Base-by-base conservation (phyloP, 148 eudicot genomes). In the Selenicereus undatus region DNA sequence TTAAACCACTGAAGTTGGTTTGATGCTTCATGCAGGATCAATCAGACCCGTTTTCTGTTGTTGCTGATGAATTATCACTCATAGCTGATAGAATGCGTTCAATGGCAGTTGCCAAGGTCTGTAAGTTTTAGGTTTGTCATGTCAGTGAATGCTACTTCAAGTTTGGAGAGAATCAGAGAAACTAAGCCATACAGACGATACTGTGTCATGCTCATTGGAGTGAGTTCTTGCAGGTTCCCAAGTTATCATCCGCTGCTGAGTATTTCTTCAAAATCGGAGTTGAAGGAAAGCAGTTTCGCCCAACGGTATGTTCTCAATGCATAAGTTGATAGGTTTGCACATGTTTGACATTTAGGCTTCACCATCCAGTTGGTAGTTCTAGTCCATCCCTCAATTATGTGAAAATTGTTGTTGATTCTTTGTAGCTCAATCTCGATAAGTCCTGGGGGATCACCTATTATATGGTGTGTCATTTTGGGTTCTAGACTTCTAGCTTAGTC, bases 231-330 rank as follows among this genome's bases (percentile, higher is more conserved):
- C 83, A 93, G 97, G 97, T 95, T 68, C 98, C 98, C 56, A 91
- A 93, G 86, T 91, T 95, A 81, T 97, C 94, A 73, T 91, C 91
- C 73, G 98, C 97, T 82, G 98, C 97, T 21, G 97, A 93, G 82
- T 91, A 95, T 85, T 95, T 95, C 82, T 95, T 95, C 88, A 95
- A 91, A 83, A 71, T 89, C 85, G 98, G 98, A 77, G 93, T 93
- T 50, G 97, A 95, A 87, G 98, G 98, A 79, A 95, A 95, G 85
- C 91, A 93, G 51, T 95, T 95, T 56, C 91, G 98, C 52, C 98
- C 98, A 60, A 95, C 97, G 69, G 98, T 95, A 89, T 84, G 88
- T 80, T 76, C 65, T 60, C n/a, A 60, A n/a, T 60, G 22, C 22
- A 18, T 60, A 45, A 45, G 8, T 45, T 45, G 8, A 45, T 45